phyloP scores from a whole-genome alignment of 768 basidiomycete species.

The Tulasnella sp. region DNA sequence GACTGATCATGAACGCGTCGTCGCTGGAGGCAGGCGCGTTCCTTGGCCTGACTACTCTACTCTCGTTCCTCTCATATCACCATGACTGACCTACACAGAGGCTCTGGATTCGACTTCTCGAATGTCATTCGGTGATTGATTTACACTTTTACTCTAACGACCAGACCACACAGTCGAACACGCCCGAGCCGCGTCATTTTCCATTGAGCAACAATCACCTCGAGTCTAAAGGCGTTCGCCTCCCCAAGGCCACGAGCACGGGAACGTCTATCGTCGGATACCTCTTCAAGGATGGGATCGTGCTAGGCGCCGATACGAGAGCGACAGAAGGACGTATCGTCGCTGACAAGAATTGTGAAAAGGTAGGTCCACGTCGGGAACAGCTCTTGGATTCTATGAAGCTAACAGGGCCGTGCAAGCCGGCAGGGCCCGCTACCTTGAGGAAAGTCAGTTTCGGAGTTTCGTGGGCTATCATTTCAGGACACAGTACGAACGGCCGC shows the following conservation, averaged over 20 bases:
- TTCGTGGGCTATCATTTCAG: no score
- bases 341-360: constrained; percentile 99
- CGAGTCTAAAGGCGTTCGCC: constrained; percentile 55
- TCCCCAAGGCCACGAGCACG: constrained; percentile 82
- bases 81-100: constrained; percentile 19
- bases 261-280: constrained; percentile 98
- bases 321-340: constrained; percentile 92
- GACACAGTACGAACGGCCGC: no score
- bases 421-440: no score
- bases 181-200: not conserved
- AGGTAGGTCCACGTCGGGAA: constrained; percentile 46
- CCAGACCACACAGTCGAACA: no score
- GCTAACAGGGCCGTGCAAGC: no score
- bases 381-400: not conserved
- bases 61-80: not conserved
- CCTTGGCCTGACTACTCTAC: not conserved
- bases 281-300: constrained; percentile 83
- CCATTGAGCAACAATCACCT: constrained; percentile 56
- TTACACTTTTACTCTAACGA: no score
- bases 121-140: constrained; percentile 56
- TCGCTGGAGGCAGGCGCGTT: constrained; percentile 6
- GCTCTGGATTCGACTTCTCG: constrained; percentile 70
- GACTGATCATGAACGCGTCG: constrained; percentile 16
- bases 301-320: constrained; percentile 92
- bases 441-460: no score